Evolutionary conservation across 1,284 basidiomycete species (phyloP).

Genomic region (Marasmius oreades): DNA sequence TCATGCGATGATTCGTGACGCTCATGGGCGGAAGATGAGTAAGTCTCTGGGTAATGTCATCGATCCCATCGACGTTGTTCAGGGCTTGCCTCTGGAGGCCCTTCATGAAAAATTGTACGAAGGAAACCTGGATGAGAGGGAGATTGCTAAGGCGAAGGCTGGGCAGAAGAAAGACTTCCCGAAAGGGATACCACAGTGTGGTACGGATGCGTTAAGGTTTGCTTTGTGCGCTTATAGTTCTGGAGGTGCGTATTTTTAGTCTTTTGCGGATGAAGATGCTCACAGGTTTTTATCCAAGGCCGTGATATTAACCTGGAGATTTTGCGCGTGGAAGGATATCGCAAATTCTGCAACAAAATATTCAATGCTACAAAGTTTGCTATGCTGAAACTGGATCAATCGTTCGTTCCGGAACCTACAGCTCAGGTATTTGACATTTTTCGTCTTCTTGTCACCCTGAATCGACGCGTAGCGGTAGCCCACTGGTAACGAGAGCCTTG

Average conservation of each 20-base stretch:
- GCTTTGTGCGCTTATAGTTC: conserved; percentile 94
- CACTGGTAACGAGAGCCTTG: conserved; percentile 86
- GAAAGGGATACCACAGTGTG: conserved; percentile 98
- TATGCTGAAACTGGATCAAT: conserved; percentile 87
- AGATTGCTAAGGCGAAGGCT: conserved; percentile 86
- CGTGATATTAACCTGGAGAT: conserved; percentile 97
- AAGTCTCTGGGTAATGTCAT: conserved; percentile 99
- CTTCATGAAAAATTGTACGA: conserved; percentile 86
- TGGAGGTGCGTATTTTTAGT: conserved; percentile 51
- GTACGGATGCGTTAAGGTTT: conserved; percentile 95
- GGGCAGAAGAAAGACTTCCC: conserved; percentile 99
- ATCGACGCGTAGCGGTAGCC: conserved; percentile 44
- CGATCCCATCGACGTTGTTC: conserved; percentile 95
- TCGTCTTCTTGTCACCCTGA: neutral
- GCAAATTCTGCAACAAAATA: conserved; percentile 99
- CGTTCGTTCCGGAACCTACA: conserved; percentile 72
- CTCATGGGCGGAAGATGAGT: conserved; percentile 98
- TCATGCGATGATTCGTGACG: conserved; percentile 99
- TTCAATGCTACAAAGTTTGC: conserved; percentile 99
- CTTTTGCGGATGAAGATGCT: neutral
- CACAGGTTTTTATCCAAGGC: conserved; percentile 38
- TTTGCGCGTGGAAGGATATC: conserved; percentile 95
- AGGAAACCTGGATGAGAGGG: conserved; percentile 94
- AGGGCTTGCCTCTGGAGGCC: conserved; percentile 80
- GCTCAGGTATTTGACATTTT: conserved; percentile 50